Evolutionary conservation across 2,329 filamentous ascomycete species (phyloP), one percentile per base, ranked within the genome.

Genomic region (Diplodia mutila): DNA sequence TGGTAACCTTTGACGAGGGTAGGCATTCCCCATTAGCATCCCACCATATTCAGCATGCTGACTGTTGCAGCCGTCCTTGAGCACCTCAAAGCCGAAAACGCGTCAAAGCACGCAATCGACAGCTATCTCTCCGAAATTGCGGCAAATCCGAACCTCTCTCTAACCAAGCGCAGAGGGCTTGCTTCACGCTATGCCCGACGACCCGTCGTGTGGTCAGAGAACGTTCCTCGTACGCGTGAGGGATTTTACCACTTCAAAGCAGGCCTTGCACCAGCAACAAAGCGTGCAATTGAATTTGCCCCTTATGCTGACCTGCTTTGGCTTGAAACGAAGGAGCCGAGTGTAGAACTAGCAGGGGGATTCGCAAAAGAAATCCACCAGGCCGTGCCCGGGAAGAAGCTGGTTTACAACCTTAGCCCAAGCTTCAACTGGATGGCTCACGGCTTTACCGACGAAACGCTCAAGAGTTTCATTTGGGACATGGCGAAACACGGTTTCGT

Each of bases 401-500:
- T 99, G 27, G 94, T 98, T 0, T 99, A 99, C 83, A 99, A 99
- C 82, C 86, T 99, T 1, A 94, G 90, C 4, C 95, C 95, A 0
- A 97, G 92, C 9, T 99, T 99, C 86, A 98, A 99, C 85, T 99
- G 95, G 95, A 95, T 96, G 88, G 89, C 89, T 12, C 94, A 98
- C 77, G 95, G 94, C 34, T 99, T 98, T 81, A 90, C 87, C 3
- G 89, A 93, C 70, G 89, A 88, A 69, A 90, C 90, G 6, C 85
- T 99, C 66, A 93, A 91, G 81, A 93, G 88, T 6, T 99, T 99
- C 79, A 91, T 99, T 73, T 98, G 94, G 94, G 94, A 98, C 78
- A 88, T 99, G 71, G 95, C 94, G 9, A 89, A 90, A 21, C 42
- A 63, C n/a, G 59, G 83, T 42, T 90, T 89, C 71, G 84, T 89